Evolutionary conservation across 371 early-diverging fungal genomes (phyloP), one percentile per base, ranked within the genome.

Genomic region (Mortierella sp.): DNA sequence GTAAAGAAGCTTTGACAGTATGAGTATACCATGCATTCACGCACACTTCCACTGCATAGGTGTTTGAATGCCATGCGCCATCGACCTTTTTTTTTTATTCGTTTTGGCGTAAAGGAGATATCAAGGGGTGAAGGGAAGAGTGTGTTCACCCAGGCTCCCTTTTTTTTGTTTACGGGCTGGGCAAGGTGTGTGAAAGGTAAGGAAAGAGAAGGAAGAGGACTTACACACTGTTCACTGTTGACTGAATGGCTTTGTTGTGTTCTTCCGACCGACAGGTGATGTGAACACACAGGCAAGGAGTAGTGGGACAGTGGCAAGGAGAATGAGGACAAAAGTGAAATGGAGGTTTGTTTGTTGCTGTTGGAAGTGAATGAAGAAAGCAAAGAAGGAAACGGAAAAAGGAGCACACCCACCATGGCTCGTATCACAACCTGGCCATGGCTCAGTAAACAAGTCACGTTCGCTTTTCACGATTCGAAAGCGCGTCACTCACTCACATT

Each of bases 101-200:
- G n/a, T 22, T 19, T 26, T 16, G 26, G 14, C 16, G 19, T 6
- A 31, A 61, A 61, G 37, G 58, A 47, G 16, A 16, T 34, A 58
- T 8, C 61, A 61, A 61, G 37, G 61, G 61, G 61, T 19, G n/a
- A 22, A 61, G 16, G 19, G 31, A 29, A 24, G 14, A 5, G 55
- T 14, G 6, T 22, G 61, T 19, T 34, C 37, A 19, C n/a, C 22
- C 22, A 24, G 50, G 24, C 50, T 24, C 50, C 22, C 19, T 37
- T 58, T 61, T 61, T n/a, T n/a, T n/a, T n/a, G n/a, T n/a, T n/a
- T 61, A 22, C 61, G 37, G 61, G 61, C 37, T 34, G 37, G 31
- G 61, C 48, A 48, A n/a, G 48, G 34, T 34, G 61, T 34, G 19
- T 61, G 61, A 61, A 61, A 61, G 22, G 61, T 22, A 58, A 19